Evolutionary conservation across 805 yeast genomes (phyloP).

Genomic region (Metschnikowia vanudenii): DNA sequence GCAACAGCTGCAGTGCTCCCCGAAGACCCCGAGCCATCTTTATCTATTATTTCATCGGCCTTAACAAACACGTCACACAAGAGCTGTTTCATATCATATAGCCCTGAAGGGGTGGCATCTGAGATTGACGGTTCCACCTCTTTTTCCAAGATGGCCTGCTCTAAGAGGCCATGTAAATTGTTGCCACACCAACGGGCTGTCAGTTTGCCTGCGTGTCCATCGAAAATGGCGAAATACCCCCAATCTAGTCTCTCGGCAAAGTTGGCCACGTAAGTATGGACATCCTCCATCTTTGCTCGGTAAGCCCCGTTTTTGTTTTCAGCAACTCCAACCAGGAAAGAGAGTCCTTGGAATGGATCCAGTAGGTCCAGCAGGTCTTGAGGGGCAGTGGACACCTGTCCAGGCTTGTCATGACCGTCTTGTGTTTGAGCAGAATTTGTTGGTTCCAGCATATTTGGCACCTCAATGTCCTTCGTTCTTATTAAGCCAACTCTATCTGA

Average conservation of each 20-base stretch:
- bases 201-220: conserved; percentile 95
- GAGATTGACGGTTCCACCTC: conserved; percentile 18
- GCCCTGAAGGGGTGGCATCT: conserved; percentile 21
- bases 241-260: conserved; percentile 88
- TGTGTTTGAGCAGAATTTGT: too few relatives aligned
- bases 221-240: conserved; percentile 95
- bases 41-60: conserved; percentile 68
- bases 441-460: not conserved
- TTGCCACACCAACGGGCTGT: conserved; percentile 96
- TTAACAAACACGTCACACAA: conserved; percentile 67
- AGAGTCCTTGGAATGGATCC: conserved; percentile 55
- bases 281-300: conserved; percentile 93
- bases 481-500: too few relatives aligned
- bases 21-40: conserved; percentile 64
- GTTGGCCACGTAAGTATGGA: conserved; percentile 88
- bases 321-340: conserved; percentile 87
- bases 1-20: conserved; percentile 98
- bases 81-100: conserved; percentile 59
- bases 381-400: not conserved
- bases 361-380: conserved; percentile 4
- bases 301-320: conserved; percentile 81
- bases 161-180: conserved; percentile 69
- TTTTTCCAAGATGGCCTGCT: conserved; percentile 45
- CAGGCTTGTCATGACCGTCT: not conserved
- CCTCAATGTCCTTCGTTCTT: too few relatives aligned